Evolutionary conservation across 306 rosid genomes (phyloP).

Genomic region (Pyrus bretschneideri): DNA sequence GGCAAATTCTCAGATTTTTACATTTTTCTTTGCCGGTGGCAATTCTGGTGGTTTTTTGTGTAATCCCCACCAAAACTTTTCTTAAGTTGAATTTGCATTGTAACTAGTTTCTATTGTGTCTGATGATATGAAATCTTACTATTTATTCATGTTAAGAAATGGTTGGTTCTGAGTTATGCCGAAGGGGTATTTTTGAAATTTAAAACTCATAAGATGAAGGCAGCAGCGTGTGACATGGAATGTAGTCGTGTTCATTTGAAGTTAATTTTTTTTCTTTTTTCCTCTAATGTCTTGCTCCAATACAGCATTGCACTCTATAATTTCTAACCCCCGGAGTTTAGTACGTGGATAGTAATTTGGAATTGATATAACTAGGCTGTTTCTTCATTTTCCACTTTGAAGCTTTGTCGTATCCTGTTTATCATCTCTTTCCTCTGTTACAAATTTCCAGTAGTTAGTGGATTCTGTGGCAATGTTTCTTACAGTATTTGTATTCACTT

Average conservation of each 20-base stretch:
- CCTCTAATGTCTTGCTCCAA: not conserved
- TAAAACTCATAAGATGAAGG: not conserved
- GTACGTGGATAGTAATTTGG: not conserved
- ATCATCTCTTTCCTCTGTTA: not conserved
- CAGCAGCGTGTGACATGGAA: not conserved
- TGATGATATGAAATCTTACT: no score
- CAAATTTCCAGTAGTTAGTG: not conserved
- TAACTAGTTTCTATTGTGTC: no score
- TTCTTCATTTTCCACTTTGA: not conserved
- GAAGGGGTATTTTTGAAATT: not conserved
- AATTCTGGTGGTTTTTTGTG: no score
- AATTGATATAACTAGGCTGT: not conserved
- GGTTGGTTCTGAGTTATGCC: no score
- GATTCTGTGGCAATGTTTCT: not conserved
- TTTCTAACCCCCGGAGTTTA: not conserved
- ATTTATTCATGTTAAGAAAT: no score
- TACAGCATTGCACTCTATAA: not conserved
- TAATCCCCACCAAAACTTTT: no score
- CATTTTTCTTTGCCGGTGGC: no score
- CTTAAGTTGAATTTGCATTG: no score
- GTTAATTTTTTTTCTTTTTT: not conserved
- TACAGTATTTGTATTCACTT: not conserved
- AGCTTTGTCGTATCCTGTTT: not conserved
- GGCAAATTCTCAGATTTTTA: no score
- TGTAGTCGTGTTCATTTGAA: not conserved